These are phyloP conservation scores for Acanthamoeba royreba DNA, from an alignment of 208 protist genomes.

Conservation along the genomic window DNA sequence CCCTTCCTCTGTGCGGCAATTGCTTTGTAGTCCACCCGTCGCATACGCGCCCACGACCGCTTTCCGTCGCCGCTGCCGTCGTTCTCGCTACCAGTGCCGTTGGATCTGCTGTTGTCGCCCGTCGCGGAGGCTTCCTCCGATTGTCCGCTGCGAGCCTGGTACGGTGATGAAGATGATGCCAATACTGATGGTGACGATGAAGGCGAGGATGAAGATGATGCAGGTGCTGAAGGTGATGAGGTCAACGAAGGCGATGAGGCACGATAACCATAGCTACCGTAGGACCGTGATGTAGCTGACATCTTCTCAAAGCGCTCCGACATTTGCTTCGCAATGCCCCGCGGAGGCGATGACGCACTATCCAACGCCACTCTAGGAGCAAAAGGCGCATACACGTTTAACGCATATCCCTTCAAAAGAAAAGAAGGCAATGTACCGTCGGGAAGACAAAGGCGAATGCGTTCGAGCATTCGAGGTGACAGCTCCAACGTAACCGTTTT, in stretches of 20 bases:
- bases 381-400: neutral
- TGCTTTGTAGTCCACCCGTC: neutral
- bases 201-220: neutral
- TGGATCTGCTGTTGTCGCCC: neutral
- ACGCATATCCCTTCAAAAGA: neutral
- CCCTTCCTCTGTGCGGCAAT: neutral
- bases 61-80: neutral
- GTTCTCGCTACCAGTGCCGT: neutral
- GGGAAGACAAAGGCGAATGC: neutral
- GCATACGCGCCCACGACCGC: neutral
- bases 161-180: neutral
- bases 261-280: too few relatives aligned
- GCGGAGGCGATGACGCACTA: neutral
- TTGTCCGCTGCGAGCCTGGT: neutral
- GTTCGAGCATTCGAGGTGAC: neutral
- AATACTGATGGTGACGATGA: neutral
- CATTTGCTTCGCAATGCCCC: neutral
- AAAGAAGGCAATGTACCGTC: neutral
- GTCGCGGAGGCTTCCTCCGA: neutral
- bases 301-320: conserved; percentile 7
- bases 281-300: neutral
- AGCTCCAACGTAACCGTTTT: neutral
- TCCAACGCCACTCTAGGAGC: neutral
- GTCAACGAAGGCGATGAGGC: too few relatives aligned
- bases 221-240: neutral